Evolutionary conservation across 768 basidiomycete species (phyloP).

Genomic region (Suillus decipiens): DNA sequence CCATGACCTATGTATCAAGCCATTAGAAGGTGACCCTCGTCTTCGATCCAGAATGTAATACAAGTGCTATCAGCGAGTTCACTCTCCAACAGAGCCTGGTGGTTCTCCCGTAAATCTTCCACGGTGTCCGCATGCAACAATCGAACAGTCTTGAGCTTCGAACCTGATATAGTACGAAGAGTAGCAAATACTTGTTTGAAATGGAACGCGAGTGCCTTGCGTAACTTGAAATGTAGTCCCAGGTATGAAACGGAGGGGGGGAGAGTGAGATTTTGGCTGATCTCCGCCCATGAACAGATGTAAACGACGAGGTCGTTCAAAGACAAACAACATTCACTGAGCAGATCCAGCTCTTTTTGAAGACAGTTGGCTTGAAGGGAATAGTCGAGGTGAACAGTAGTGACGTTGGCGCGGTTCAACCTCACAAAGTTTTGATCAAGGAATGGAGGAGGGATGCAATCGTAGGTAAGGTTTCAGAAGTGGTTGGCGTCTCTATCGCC

Average conservation of each 20-base stretch:
- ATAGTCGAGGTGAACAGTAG: conserved; percentile 29
- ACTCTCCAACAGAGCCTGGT: conserved; percentile 8
- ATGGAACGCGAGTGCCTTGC: conserved; percentile 18
- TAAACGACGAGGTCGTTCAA: conserved; percentile 29
- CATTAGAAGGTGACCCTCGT: conserved; percentile 22
- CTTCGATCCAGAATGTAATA: conserved; percentile 24
- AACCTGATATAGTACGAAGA: conserved; percentile 24
- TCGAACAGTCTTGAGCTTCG: conserved; percentile 22
- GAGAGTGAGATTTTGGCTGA: conserved; percentile 21
- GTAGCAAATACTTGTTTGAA: conserved; percentile 22
- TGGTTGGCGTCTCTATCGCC: conserved; percentile 28
- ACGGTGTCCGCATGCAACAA: conserved; percentile 21
- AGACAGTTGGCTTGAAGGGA: conserved; percentile 25
- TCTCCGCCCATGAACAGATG: conserved; percentile 27
- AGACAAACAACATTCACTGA: conserved; percentile 25
- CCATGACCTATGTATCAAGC: conserved; percentile 10
- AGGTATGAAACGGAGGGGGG: conserved; percentile 27
- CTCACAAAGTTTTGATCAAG: conserved; percentile 27
- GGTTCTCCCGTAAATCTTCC: conserved; percentile 17
- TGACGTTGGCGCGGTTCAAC: conserved; percentile 28
- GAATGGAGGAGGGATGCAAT: conserved; percentile 33
- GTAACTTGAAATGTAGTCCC: conserved; percentile 23
- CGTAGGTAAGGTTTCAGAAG: conserved; percentile 32
- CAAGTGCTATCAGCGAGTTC: conserved; percentile 13
- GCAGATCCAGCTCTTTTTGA: conserved; percentile 27